Percentiles rank a stretch among this genome's conserved stretches.
phyloP scores from a whole-genome alignment of 441 rosid species.

The Cnidoscolus chayamansa region DNA sequence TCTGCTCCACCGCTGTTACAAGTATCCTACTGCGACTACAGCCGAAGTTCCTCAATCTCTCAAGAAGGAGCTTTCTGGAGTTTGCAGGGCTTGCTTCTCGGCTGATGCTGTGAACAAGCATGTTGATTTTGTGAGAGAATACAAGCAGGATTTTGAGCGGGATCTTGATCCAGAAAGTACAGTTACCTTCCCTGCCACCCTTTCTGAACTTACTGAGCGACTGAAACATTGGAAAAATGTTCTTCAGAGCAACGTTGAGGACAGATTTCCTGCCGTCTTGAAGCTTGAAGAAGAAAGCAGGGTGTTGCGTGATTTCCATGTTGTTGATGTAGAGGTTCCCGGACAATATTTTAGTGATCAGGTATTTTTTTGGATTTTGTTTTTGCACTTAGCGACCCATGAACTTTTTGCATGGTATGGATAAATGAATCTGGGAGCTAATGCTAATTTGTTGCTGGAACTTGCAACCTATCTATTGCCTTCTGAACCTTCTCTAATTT shows the following conservation, averaged over 20 bases:
- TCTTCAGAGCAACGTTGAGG: slow-evolving; percentile 97
- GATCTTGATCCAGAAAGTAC: slow-evolving; percentile 95
- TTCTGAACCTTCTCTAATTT: not conserved
- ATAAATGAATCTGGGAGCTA: not conserved
- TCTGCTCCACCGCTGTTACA: slow-evolving; percentile 96
- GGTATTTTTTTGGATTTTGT: slow-evolving; percentile 40
- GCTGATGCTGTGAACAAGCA: slow-evolving; percentile 98
- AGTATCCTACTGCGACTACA: slow-evolving; percentile 95
- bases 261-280: slow-evolving; percentile 85
- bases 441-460: not conserved
- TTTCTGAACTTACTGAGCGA: slow-evolving; percentile 75
- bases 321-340: slow-evolving; percentile 98
- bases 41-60: slow-evolving; percentile 98
- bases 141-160: slow-evolving; percentile 91
- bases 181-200: slow-evolving; percentile 79
- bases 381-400: not conserved
- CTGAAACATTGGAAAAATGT: slow-evolving; percentile 93
- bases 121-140: slow-evolving; percentile 95
- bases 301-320: slow-evolving; percentile 86
- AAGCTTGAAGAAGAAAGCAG: slow-evolving; percentile 95
- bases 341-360: slow-evolving; percentile 96
- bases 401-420: not conserved
- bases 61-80: slow-evolving; percentile 98
- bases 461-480: not conserved
- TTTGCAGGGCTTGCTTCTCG: slow-evolving; percentile 97